Evolutionary conservation across 139 green algal species (phyloP).

Genomic region (Chlamydomonas sp.): DNA sequence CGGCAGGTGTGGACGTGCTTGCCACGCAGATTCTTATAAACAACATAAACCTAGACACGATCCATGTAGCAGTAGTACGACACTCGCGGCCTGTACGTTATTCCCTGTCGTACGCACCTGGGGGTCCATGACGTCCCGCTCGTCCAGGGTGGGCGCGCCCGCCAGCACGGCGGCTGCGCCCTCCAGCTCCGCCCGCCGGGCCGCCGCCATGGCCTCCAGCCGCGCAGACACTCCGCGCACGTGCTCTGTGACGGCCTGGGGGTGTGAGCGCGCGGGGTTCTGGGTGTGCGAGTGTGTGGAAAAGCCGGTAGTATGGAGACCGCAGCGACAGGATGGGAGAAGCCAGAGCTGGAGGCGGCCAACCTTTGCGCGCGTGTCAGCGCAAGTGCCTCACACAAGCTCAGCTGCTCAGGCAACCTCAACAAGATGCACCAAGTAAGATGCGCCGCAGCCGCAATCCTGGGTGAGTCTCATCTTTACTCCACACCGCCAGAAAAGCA

Average conservation of each 20-base stretch:
- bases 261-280: background rate
- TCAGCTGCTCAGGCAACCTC: too few species aligned
- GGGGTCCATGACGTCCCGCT: background rate
- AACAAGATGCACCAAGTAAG: too few species aligned
- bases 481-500: too few species aligned
- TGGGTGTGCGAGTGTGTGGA: background rate
- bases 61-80: too few species aligned
- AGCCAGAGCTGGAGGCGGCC: too few species aligned
- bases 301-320: too few species aligned
- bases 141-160: background rate
- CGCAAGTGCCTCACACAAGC: too few species aligned
- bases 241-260: background rate
- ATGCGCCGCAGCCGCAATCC: too few species aligned
- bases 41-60: background rate
- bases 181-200: background rate
- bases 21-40: background rate
- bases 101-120: background rate
- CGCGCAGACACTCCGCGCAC: background rate
- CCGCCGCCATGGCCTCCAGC: background rate
- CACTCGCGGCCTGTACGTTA: background rate
- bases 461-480: too few species aligned
- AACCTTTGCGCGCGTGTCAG: too few species aligned
- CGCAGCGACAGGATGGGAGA: too few species aligned
- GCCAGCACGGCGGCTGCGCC: background rate
- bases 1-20: background rate